Conservation (phyloP, 305 asterid species). For the Stenogyne calaminthoides region DNA sequence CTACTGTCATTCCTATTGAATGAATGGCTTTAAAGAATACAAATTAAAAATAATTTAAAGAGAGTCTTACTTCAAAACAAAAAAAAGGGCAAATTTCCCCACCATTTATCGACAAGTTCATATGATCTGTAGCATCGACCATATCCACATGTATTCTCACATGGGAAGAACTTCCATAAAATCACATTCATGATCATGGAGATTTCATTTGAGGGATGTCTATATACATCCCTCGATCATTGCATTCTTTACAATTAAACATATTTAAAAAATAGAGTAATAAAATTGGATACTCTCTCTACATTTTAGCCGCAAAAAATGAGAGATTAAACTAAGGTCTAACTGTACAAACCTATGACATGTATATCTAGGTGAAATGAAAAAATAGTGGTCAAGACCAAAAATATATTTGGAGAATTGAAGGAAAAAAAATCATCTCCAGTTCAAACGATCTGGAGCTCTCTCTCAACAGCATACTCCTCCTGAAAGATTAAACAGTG, state of each 20-base stretch:
- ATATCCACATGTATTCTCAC: background rate
- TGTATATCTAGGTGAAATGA: slow-evolving; percentile 27
- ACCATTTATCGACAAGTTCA: background rate
- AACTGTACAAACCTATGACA: slow-evolving; percentile 48
- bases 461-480: slow-evolving; percentile 37
- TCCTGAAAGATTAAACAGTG: slow-evolving; percentile 51
- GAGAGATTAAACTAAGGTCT: slow-evolving; percentile 25
- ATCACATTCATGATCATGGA: background rate
- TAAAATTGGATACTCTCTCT: slow-evolving; percentile 10
- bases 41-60: background rate
- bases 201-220: background rate
- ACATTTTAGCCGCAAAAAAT: slow-evolving; percentile 38
- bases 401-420: slow-evolving; percentile 6
- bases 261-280: background rate
- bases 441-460: slow-evolving; percentile 46
- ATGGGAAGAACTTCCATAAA: background rate
- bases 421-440: slow-evolving; percentile 22
- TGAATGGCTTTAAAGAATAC: too few relatives aligned
- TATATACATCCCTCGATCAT: background rate
- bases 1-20: too few relatives aligned
- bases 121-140: background rate
- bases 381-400: too few relatives aligned
- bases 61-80: too few relatives aligned
- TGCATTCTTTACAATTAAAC: background rate
- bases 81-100: background rate